Base-by-base conservation (phyloP, 768 basidiomycete species). In the Leccinum fibrillosum region DNA sequence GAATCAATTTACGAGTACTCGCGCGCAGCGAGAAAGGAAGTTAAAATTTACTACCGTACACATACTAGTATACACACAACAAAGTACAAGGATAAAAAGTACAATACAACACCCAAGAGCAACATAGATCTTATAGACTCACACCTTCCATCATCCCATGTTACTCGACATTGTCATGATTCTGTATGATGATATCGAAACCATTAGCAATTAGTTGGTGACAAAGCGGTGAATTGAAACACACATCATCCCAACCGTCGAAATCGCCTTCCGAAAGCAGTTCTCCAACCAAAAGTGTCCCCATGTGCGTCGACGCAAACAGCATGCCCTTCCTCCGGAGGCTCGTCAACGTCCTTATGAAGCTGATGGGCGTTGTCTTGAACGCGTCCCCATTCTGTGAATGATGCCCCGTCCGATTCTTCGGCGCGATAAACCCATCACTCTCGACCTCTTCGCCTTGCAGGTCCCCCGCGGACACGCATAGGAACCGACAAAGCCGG, bases 301-400 rank as follows among this genome's bases (percentile, higher is more conserved):
- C 45, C 45, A 47, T 47, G 45, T 47, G 45, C 23, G 45, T 47
- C 8, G 45, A 23, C 23, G 45, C 23, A 25, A 47, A 47, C 5
- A 12, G 23, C 23, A 47, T 15, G 13, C 45, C 45, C 21, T 21
- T 47, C 23, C 45, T 47, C 1, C 45, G 45, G 25, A 47, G 45
- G 13, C 45, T 23, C 11, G 7, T 47, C 23, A 47, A 47, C 19
- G 45, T 47, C 23, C 45, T 15, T 6, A 47, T 2, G 19, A 23
- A 47, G 11, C 12, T 2, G 0, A 48, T 2, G 4, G 76, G 78
- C 45, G 72, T 76, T 23, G 56, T n/a, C 21, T 60, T 54, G 68
- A 79, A 77, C 11, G 69, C 58, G 53, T 3, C 6, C 5, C 37
- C 13, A 4, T 10, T n/a, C 30, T 32, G 5, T 19, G 49, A 21